Evolutionary conservation across 2,329 filamentous ascomycete species (phyloP).

Genomic region (Orbilia oligospora): DNA sequence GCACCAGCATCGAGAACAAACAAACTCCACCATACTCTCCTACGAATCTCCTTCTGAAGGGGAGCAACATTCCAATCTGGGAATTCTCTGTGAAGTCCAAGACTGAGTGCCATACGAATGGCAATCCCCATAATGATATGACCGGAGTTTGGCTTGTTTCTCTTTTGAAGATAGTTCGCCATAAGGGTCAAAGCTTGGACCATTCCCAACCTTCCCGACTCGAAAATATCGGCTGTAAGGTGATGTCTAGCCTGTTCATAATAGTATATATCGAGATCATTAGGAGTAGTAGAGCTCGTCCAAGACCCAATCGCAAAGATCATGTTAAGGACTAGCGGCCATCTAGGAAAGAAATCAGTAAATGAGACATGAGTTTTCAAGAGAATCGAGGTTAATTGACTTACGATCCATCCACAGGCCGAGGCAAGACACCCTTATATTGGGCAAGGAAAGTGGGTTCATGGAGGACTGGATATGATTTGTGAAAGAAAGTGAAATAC

Average conservation of each 20-base stretch:
- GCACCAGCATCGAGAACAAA: conserved; percentile 70
- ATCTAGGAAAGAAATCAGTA: conserved; percentile 63
- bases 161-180: conserved; percentile 71
- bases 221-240: conserved; percentile 60
- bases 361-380: background rate
- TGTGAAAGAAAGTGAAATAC: conserved; percentile 69
- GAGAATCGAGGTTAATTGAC: conserved; percentile 13
- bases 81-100: conserved; percentile 71
- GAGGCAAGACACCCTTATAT: conserved; percentile 64
- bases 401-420: conserved; percentile 63
- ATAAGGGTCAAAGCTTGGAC: conserved; percentile 66
- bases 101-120: conserved; percentile 70
- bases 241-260: conserved; percentile 57
- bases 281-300: conserved; percentile 64
- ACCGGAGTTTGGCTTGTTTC: conserved; percentile 71
- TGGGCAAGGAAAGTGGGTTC: conserved; percentile 69
- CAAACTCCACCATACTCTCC: conserved; percentile 67
- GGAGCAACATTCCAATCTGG: conserved; percentile 65
- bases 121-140: conserved; percentile 72
- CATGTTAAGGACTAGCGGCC: conserved; percentile 66
- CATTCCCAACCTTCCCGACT: conserved; percentile 65
- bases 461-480: conserved; percentile 69
- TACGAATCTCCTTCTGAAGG: conserved; percentile 67
- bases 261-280: conserved; percentile 59
- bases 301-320: conserved; percentile 67